Conservation (phyloP, 1,284 basidiomycete species). For the Ceratobasidium sp. region DNA sequence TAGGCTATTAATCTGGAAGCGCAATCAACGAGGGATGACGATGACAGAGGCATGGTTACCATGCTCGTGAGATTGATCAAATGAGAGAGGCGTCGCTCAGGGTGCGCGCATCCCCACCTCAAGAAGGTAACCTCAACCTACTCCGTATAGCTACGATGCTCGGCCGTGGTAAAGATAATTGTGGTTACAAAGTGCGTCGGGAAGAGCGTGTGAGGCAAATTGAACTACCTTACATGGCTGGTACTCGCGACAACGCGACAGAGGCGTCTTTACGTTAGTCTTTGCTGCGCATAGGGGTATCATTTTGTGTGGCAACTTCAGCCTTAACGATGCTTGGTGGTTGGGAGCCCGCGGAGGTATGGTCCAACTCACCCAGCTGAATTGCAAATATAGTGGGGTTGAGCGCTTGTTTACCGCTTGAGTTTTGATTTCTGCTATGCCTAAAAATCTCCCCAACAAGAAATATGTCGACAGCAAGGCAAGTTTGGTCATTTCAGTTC, state of each 20-base stretch:
- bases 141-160: neutral
- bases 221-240: neutral
- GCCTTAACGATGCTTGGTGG: neutral
- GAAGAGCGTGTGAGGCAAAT: constrained; percentile 15
- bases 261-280: constrained; percentile 1
- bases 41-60: constrained; percentile 37
- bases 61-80: constrained; percentile 36
- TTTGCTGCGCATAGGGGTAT: constrained; percentile 19
- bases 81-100: constrained; percentile 16
- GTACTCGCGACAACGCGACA: neutral
- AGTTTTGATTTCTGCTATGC: constrained; percentile 7
- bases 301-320: constrained; percentile 8
- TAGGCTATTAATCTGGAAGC: constrained; percentile 18
- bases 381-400: neutral
- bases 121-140: constrained; percentile 2
- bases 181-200: constrained; percentile 29
- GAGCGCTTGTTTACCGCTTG: neutral
- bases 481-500: neutral
- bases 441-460: constrained; percentile 11
- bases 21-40: constrained; percentile 22
- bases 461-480: constrained; percentile 33
- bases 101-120: constrained; percentile 6
- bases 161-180: constrained; percentile 3
- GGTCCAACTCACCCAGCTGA: neutral
- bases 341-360: neutral